Percentiles rank a stretch among this genome's conserved stretches.
These are phyloP conservation scores for Coemansia sp. DNA, from an alignment of 192 early-diverging fungal genomes.

Conservation along the genomic window DNA sequence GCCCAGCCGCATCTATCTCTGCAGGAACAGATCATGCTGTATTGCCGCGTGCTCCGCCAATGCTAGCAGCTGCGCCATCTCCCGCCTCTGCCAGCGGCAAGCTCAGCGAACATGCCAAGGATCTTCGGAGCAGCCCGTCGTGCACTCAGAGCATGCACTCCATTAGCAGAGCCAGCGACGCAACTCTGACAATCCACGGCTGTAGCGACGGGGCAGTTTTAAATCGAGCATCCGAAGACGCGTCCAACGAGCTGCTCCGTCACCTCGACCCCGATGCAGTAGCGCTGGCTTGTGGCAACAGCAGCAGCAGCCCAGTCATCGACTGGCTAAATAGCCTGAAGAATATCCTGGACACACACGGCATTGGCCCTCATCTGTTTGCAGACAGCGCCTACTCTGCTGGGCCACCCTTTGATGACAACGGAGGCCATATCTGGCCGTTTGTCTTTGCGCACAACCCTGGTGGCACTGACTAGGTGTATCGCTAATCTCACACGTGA, in stretches of 20 bases:
- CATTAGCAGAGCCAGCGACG: slow-evolving; percentile 25
- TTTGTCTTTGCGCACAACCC: background rate
- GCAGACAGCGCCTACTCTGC: background rate
- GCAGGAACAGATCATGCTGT: background rate
- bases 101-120: background rate
- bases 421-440: background rate
- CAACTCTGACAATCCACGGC: slow-evolving; percentile 6
- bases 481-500: background rate
- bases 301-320: slow-evolving; percentile 2
- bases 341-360: slow-evolving; percentile 11
- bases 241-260: background rate
- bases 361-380: background rate
- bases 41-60: background rate
- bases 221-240: background rate
- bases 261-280: background rate
- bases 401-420: background rate
- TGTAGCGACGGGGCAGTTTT: background rate
- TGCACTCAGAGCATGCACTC: slow-evolving; percentile 19
- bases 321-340: slow-evolving; percentile 28
- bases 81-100: background rate
- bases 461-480: background rate
- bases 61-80: background rate
- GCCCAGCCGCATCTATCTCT: background rate
- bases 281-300: background rate
- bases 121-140: slow-evolving; percentile 5